Base-by-base conservation (phyloP, 2,329 filamentous ascomycete species). In the Stagonosporopsis tanaceti region DNA sequence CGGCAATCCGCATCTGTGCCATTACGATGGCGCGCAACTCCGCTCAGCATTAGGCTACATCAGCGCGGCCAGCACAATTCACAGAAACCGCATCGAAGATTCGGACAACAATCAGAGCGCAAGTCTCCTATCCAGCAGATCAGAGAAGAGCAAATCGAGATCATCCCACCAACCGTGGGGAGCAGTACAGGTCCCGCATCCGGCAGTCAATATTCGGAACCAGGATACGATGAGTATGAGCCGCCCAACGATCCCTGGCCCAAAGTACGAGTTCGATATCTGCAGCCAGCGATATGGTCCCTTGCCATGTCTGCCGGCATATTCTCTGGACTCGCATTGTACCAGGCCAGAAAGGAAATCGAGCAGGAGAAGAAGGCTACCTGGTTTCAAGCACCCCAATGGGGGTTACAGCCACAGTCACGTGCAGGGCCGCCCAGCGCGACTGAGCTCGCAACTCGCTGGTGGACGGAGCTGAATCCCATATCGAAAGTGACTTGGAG, bases 221-320 rank as follows among this genome's bases (percentile, higher is more conserved):
- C 48, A 39, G 48, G 15, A 25, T 45, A 47, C 38, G 27, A 53
- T 30, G 35, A 46, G 25, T 44, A 44, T 14, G 42, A 57, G 20
- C 24, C 22, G 15, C 44, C 28, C 15, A 51, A 56, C 17, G 45
- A 40, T 2, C 51, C 57, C 35, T 54, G 61, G 42, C 64, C 62
- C 20, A 58, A 60, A 11, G 53, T 65, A 2, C 65, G 56, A 34
- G 62, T 73, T 14, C 61, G 60, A 28, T 70, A 71, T 45, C 44
- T 73, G 9, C 61, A 64, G n/a, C 72, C 73, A 27, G 67, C 66
- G 9, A 61, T 75, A 32, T 75, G 66, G 64, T 68, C 69, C 2
- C 35, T 72, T 7, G 35, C 61, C 39, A 64, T 72, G n/a, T 69
- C 69, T 4, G 47, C 64, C 14, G 68, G 69, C 4, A 69, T 76